Evolutionary conservation across 805 yeast species (phyloP).

Genomic region (Cyberlindnera mycetangii): DNA sequence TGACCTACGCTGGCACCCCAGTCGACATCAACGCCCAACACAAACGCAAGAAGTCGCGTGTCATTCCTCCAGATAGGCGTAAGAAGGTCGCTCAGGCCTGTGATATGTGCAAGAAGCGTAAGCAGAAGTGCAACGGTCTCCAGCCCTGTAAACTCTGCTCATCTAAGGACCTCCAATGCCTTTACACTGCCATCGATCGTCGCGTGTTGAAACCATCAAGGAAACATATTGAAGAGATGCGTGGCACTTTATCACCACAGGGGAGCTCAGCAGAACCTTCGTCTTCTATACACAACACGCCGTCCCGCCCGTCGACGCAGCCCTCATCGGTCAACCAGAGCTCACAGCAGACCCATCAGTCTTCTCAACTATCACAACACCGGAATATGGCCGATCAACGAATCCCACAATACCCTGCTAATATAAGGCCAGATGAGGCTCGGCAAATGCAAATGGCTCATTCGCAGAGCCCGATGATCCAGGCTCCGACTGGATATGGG

Average conservation of each 20-base stretch:
- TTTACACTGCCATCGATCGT: constrained; percentile 28
- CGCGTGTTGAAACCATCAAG: constrained; percentile 24
- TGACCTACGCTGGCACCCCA: constrained; percentile 9
- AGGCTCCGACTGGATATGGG: neutral
- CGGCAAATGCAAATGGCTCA: neutral
- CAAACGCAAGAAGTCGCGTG: constrained; percentile 22
- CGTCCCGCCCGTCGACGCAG: neutral
- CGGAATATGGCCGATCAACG: neutral
- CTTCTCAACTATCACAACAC: neutral
- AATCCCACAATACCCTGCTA: neutral
- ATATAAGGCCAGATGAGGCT: neutral
- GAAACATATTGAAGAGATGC: constrained; percentile 8
- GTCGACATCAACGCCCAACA: constrained; percentile 1
- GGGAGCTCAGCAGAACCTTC: neutral
- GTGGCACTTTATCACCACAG: neutral
- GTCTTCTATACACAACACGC: neutral
- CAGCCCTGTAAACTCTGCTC: constrained; percentile 36
- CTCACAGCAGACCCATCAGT: neutral
- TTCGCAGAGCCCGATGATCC: neutral
- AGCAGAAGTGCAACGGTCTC: constrained; percentile 34
- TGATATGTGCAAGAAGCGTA: constrained; percentile 43
- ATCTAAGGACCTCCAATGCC: constrained; percentile 31
- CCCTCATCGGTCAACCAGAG: neutral
- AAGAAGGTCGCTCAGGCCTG: constrained; percentile 47
- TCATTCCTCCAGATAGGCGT: constrained; percentile 29